These are phyloP conservation scores for Suhomyces wounanorum DNA, from an alignment of 1,139 yeast species.

Conservation along the genomic window DNA sequence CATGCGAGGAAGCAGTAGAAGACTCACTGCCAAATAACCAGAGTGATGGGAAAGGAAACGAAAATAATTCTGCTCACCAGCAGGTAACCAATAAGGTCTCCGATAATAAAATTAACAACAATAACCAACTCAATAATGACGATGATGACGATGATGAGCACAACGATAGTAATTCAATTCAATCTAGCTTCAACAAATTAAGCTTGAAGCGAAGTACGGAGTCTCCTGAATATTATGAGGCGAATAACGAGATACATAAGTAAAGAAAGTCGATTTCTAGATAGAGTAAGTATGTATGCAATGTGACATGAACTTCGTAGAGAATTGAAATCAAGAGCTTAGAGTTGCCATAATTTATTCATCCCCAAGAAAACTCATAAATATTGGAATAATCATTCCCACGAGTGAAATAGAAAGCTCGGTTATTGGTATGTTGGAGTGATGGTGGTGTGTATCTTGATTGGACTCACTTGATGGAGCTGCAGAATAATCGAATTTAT, in stretches of 20 bases:
- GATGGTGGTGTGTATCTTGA: conserved; percentile 5
- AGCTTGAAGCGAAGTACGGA: not conserved
- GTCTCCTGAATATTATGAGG: conserved; percentile 2
- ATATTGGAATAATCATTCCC: conserved; percentile 25
- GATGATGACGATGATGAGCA: not conserved
- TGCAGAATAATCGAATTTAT: conserved; percentile 6
- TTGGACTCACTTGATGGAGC: conserved; percentile 10
- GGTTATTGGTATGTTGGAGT: conserved; percentile 11
- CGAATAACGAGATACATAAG: not conserved
- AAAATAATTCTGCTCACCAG: not conserved
- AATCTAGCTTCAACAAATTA: conserved; percentile 6
- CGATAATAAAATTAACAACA: no score
- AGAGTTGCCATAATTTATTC: conserved; percentile 3
- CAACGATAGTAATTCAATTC: conserved; percentile 2
- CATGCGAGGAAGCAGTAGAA: not conserved
- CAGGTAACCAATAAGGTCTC: not conserved
- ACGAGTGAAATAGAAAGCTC: conserved; percentile 19
- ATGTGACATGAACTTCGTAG: not conserved
- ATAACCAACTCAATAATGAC: not conserved
- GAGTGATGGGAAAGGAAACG: not conserved
- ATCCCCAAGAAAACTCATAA: conserved; percentile 17
- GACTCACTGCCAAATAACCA: not conserved
- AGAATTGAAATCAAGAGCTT: not conserved
- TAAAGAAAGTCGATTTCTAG: not conserved
- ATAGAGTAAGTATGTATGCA: not conserved